Conservation (phyloP, 139 green algal genomes). For the Chlorella sp. region DNA sequence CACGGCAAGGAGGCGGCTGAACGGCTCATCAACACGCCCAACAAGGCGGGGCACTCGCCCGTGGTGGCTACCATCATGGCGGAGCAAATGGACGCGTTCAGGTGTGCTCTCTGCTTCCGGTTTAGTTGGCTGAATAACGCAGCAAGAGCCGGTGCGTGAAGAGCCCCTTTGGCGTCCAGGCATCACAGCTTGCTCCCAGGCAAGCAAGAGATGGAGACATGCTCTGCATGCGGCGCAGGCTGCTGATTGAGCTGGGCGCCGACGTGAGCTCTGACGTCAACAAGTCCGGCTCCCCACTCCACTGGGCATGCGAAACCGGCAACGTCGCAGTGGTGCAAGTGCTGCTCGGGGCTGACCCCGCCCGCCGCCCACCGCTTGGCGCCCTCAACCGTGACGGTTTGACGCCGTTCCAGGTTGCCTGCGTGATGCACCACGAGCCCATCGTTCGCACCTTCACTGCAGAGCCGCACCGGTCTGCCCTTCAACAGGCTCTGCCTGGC, state of each 20-base stretch:
- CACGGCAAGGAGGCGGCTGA: not conserved
- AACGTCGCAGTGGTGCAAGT: not conserved
- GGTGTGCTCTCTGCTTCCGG: no score
- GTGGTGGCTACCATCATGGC: not conserved
- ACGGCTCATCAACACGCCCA: not conserved
- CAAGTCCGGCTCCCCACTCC: not conserved
- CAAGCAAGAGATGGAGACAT: no score
- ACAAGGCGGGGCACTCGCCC: not conserved
- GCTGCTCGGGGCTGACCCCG: not conserved
- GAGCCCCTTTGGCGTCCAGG: no score
- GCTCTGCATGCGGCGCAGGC: no score
- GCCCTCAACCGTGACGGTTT: not conserved
- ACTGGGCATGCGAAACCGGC: not conserved
- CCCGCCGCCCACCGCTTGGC: not conserved
- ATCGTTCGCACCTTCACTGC: not conserved
- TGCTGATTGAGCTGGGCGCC: not conserved
- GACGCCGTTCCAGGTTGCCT: not conserved
- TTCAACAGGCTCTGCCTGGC: not conserved
- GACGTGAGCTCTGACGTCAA: not conserved
- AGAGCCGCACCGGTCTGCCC: not conserved
- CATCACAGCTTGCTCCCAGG: no score
- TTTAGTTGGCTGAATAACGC: no score
- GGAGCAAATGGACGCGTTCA: not conserved
- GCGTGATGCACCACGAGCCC: not conserved
- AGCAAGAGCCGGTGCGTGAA: no score